Base-by-base conservation (phyloP, 202 grass and related monocot species). In the Schoenoplectus tabernaemontani region DNA sequence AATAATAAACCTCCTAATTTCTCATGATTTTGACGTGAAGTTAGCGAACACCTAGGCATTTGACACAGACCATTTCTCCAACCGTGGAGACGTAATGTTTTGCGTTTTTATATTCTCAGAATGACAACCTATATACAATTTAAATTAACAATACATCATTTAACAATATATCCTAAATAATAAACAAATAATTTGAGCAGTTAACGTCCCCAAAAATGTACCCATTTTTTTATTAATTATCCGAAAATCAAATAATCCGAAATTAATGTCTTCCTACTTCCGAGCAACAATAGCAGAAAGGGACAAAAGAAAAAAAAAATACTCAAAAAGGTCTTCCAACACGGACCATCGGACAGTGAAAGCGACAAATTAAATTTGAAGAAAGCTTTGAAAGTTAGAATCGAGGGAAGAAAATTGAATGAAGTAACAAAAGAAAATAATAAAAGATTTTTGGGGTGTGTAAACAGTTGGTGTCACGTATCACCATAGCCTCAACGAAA, bases 391-490 rank as follows among this genome's bases (percentile, higher is more conserved):
- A 53, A 75, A 42, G 39, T 48, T 0, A 34, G 10, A 51, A 23
- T 3, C 1, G 3, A 59, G 7, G 4, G 30, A 20, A 50, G 1
- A 43, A 76, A 76, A 33, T 47, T 20, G 46, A 56, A 76, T 17
- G 10, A 56, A 51, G 12, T 1, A 51, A 51, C 0, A 0, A 76
- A 8, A 54, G 24, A 56, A 56, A 76, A 69, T 69, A 47, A 17
- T 26, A 28, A 71, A 71, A 30, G 20, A 20, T 2, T 34, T 20
- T 68, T 68, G 41, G 66, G 66, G 66, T 71, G 66, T 47, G 66
- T 28, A 70, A 71, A 71, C 41, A 71, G 66, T 77, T 50, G 73
- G 73, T 54, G 73, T 77, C 73, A 77, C 73, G 50, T 77, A 77
- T 77, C 73, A 77, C 7, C 26, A 37, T 36, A 58, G 4, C 28